Evolutionary conservation across 805 yeast genomes (phyloP).

Genomic region (Schwanniomyces polymorphus): DNA sequence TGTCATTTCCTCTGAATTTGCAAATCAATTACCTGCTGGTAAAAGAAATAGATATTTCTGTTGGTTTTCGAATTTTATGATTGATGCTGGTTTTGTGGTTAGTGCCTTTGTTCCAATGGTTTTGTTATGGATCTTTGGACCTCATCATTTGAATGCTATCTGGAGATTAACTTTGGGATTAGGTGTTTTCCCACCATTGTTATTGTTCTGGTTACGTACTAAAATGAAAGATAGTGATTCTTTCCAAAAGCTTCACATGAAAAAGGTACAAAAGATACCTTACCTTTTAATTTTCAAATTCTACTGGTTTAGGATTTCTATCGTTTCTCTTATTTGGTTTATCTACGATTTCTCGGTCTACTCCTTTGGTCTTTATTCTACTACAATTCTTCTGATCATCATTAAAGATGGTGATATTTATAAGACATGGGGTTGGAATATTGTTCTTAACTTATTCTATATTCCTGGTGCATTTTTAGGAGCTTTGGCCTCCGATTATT

Average conservation of each 20-base stretch:
- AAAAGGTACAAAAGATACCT: constrained; percentile 58
- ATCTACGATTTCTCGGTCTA: constrained; percentile 85
- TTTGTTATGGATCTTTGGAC: constrained; percentile 76
- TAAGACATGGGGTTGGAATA: constrained; percentile 88
- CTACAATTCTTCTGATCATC: constrained; percentile 61
- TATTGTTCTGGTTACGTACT: constrained; percentile 74
- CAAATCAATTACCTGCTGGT: constrained; percentile 75
- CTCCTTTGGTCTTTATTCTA: constrained; percentile 83
- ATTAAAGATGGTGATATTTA: constrained; percentile 63
- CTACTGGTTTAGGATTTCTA: constrained; percentile 76
- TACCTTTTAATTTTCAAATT: constrained; percentile 68
- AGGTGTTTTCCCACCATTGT: constrained; percentile 85
- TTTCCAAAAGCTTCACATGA: constrained; percentile 70
- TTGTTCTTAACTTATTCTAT: constrained; percentile 83
- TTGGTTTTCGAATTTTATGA: constrained; percentile 87
- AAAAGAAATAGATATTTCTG: constrained; percentile 85
- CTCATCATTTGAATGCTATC: constrained; percentile 69
- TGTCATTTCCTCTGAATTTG: constrained; percentile 90
- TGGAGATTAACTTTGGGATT: constrained; percentile 92
- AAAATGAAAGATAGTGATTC: constrained; percentile 72
- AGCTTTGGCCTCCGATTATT: constrained; percentile 77
- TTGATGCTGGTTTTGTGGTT: constrained; percentile 82
- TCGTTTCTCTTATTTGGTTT: constrained; percentile 85
- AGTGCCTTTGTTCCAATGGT: constrained; percentile 87
- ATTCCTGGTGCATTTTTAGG: constrained; percentile 89